Base-by-base conservation (phyloP, 2,329 filamentous ascomycete species). In the Neofusicoccum cordaticola region DNA sequence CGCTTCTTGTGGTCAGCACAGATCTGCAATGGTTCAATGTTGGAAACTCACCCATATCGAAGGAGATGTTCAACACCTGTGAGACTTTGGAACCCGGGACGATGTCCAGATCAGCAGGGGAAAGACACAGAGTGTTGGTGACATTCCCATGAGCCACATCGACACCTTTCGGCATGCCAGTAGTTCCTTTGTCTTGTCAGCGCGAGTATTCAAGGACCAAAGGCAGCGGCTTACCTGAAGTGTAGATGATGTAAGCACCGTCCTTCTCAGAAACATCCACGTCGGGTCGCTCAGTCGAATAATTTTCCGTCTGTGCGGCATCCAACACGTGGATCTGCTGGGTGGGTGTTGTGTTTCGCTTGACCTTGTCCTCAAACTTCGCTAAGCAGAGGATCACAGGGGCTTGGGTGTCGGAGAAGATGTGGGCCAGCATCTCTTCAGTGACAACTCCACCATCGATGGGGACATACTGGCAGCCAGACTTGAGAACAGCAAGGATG, bases 161-260 rank as follows among this genome's bases (percentile, higher is more conserved):
- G 8, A 87, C 85, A 1, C 85, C 85, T 69, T 87, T 87, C 1
- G 85, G 85, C 27, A 79, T 79, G 5, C 84, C 85, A 0, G 85
- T 87, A 13, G 84, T 87, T 44, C 73, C 73, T 58, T 11, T 4
- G 13, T 42, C 53, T 9, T 34, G 41, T 58, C n/a, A 58, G 27
- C 11, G 22, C 15, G 11, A 12, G 8, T 27, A 7, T 74, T 44
- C 17, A 9, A 2, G 47, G 7, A n/a, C 0, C 4, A 34, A 71
- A 22, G 13, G 13, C 22, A 42, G 22, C 2, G 12, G 9, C 35
- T 2, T 44, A 74, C 74, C 71, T 62, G 85, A 86, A 53, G 84
- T 86, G 70, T 86, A 86, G 64, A 85, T 84, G 22, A 74, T 72
- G 57, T 76, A 78, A 3, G 19, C 41, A 12, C 37, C 75, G 69